Base-by-base conservation (phyloP, 2,329 filamentous ascomycete species). In the Ilyonectria robusta region DNA sequence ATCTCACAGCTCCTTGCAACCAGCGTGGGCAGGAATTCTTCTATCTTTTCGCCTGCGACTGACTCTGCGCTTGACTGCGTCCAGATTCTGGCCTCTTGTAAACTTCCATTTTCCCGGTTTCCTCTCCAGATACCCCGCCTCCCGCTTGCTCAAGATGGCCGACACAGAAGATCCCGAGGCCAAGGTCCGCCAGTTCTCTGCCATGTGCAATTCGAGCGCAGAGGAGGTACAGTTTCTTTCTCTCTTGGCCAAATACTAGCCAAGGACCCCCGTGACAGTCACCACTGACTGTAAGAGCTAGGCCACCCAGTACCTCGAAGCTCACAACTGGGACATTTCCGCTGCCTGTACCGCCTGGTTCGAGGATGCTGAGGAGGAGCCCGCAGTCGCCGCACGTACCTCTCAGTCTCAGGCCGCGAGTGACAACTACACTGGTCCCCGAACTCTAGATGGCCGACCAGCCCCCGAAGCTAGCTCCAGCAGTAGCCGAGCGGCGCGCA, bases 221-320 rank as follows among this genome's bases (percentile, higher is more conserved):
- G 77, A 78, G 58, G 64, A 77, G 72, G 78, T 80, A 62, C 37
- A 59, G 47, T 9, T 6, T 26, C 11, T 11, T 2, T 10, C 19
- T 4, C n/a, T 31, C 8, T 3, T 7, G 2, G 51, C 37, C 4
- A 29, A 40, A 26, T 13, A 15, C 13, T 21, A 15, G n/a, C 15
- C 15, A 7, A 37, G 26, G 26, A 4, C n/a, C 19, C 31, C 35
- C 6, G 29, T 46, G 48, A 53, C 62, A 11, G 37, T 19, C 35
- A 47, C n/a, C 21, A n/a, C 65, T 67, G 13, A 67, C 57, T n/a
- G 44, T 61, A 46, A 70, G 26, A 48, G 6, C 35, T 33, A 94
- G 92, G 92, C 92, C 53, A 84, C 85, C 62, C 85, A 91, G 67
- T 92, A 92, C 72, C 88, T 95, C 8, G 83, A 85, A 23, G 86